Percentiles rank a stretch among this genome's conserved stretches.
Conservation (phyloP, 306 rosid species). For the Rosa multiflora region DNA sequence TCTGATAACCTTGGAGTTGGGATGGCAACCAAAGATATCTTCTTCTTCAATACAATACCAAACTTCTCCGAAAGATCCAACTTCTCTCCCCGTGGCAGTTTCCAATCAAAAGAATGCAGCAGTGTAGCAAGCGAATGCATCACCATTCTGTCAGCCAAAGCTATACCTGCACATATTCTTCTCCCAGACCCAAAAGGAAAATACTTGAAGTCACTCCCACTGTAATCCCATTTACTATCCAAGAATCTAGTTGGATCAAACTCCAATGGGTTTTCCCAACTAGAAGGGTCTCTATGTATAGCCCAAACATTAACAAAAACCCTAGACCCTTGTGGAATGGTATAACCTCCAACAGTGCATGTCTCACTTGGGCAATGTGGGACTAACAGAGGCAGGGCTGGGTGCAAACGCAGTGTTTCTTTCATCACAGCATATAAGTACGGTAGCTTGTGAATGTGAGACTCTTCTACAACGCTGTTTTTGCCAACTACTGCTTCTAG, state of each 20-base stretch:
- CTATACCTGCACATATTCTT: slow-evolving; percentile 32
- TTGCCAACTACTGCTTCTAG: slow-evolving; percentile 40
- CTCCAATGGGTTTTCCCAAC: slow-evolving; percentile 58
- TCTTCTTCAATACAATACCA: slow-evolving; percentile 54
- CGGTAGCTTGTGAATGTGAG: slow-evolving; percentile 45
- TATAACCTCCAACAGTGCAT: slow-evolving; percentile 54
- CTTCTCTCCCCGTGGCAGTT: slow-evolving; percentile 35
- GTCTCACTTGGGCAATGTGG: slow-evolving; percentile 61
- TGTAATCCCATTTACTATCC: slow-evolving; percentile 48
- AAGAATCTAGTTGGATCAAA: slow-evolving; percentile 68
- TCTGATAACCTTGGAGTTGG: slow-evolving; percentile 51
- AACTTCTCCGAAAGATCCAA: slow-evolving; percentile 51
- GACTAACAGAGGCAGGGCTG: slow-evolving; percentile 48
- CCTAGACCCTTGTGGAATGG: slow-evolving; percentile 59
- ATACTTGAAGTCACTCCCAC: slow-evolving; percentile 59
- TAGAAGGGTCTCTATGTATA: slow-evolving; percentile 60
- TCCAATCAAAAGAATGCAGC: slow-evolving; percentile 69
- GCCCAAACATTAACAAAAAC: slow-evolving; percentile 74
- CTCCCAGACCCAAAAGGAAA: slow-evolving; percentile 78
- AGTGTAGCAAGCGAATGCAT: slow-evolving; percentile 55
- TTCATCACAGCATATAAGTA: slow-evolving; percentile 69
- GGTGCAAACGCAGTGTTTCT: slow-evolving; percentile 64
- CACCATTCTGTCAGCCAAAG: slow-evolving; percentile 74
- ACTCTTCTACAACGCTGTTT: slow-evolving; percentile 65
- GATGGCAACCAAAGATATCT: slow-evolving; percentile 48